phyloP scores from a whole-genome alignment of 345 rosid genomes.

The Ceriops tagal region DNA sequence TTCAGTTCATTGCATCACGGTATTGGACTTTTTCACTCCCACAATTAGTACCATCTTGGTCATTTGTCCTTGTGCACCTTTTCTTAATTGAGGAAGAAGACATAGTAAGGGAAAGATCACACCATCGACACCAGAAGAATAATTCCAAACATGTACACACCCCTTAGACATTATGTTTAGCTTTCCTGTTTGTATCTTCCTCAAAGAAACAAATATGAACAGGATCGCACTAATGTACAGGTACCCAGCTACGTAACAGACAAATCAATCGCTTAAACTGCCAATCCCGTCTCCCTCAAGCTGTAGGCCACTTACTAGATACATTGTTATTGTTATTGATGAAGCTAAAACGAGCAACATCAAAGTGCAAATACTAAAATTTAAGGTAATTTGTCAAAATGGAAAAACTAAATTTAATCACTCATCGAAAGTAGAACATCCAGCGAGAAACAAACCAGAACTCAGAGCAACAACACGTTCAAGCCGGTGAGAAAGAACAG shows the following conservation, averaged over 20 bases:
- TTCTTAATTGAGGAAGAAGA: constrained; percentile 5
- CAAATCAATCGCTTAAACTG: not conserved
- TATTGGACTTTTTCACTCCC: not conserved
- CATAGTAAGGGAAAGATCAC: constrained; percentile 15
- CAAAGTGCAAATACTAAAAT: not conserved
- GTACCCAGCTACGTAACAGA: not conserved
- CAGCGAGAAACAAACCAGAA: not conserved
- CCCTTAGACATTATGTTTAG: constrained; percentile 2
- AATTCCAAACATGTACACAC: constrained; percentile 21
- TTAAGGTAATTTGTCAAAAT: too few species aligned
- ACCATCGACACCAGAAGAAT: constrained; percentile 1
- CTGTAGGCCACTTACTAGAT: not conserved
- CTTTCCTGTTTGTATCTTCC: not conserved
- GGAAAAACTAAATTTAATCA: not conserved
- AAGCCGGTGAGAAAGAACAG: too few species aligned
- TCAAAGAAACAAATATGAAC: constrained; percentile 3
- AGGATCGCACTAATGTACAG: not conserved
- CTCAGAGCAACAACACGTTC: too few species aligned
- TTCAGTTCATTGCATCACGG: constrained; percentile 1
- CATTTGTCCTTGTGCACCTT: not conserved
- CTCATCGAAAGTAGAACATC: not conserved
- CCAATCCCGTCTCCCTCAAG: not conserved
- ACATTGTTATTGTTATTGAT: not conserved
- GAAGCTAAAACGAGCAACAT: not conserved
- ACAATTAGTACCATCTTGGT: constrained; percentile 1